A percentile compares a stretch with the other conserved stretches of the same genome.
Evolutionary conservation across 139 green algal species (phyloP).

Genomic region (Desmodesmus armatus): DNA sequence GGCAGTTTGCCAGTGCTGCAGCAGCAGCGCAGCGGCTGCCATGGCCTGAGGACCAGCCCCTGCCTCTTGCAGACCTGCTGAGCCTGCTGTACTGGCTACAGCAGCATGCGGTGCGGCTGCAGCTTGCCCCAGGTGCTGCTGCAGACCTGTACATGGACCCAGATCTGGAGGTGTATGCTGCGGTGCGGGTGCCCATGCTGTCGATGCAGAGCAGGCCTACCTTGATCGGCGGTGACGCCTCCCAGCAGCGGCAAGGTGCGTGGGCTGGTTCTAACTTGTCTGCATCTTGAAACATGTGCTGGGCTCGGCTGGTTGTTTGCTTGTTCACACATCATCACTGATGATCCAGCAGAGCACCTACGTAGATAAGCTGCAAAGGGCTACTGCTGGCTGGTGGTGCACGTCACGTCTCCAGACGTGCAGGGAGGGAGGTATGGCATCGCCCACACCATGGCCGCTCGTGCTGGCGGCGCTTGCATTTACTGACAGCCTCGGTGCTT

Average conservation of each 20-base stretch:
- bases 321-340: background rate
- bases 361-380: background rate
- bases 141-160: slow-evolving; percentile 45
- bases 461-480: too few species aligned
- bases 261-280: background rate
- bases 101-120: slow-evolving; percentile 23
- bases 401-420: too few species aligned
- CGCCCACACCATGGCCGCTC: too few species aligned
- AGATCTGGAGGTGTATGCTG: slow-evolving; percentile 41
- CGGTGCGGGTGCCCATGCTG: slow-evolving; percentile 22
- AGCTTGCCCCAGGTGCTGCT: slow-evolving; percentile 25
- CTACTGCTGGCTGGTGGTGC: background rate
- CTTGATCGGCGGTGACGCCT: background rate
- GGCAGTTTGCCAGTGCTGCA: too few species aligned
- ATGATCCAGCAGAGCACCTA: background rate
- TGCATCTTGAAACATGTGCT: background rate
- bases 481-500: too few species aligned
- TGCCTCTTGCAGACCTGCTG: slow-evolving; percentile 32
- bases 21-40: slow-evolving; percentile 12
- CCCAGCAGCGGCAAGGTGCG: background rate
- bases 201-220: slow-evolving; percentile 39
- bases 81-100: slow-evolving; percentile 37
- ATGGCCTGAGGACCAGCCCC: slow-evolving; percentile 3
- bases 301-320: background rate
- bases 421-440: too few species aligned